Conservation (phyloP, 1,284 basidiomycete genomes). For the Tilletia horrida region DNA sequence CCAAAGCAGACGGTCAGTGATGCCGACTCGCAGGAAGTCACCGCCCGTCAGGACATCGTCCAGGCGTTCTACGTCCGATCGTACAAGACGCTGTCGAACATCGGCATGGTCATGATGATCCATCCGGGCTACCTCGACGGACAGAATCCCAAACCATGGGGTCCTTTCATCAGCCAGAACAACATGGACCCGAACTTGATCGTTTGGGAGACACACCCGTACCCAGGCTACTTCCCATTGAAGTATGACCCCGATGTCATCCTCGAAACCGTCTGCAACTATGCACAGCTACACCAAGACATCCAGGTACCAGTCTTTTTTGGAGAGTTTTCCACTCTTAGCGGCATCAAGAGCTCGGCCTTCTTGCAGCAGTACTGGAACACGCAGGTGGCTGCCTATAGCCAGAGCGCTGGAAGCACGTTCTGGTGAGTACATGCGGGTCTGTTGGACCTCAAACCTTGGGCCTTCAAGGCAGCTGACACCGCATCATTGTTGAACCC, state of each 20-base stretch:
- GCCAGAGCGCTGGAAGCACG: conserved; percentile 46
- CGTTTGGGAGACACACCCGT: conserved; percentile 50
- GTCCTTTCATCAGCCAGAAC: neutral
- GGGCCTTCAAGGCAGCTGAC: neutral
- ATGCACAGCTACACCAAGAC: conserved; percentile 20
- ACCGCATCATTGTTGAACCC: neutral
- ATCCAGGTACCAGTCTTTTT: conserved; percentile 39
- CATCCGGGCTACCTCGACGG: conserved; percentile 28
- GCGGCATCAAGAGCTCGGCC: conserved; percentile 27
- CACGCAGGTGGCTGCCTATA: conserved; percentile 44
- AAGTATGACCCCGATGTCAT: neutral
- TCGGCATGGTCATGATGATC: conserved; percentile 42
- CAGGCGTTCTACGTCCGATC: conserved; percentile 37
- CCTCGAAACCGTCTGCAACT: conserved; percentile 19
- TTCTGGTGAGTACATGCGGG: conserved; percentile 44
- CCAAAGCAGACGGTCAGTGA: conserved; percentile 22
- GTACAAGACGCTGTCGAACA: conserved; percentile 30
- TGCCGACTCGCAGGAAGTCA: neutral
- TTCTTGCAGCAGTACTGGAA: conserved; percentile 32
- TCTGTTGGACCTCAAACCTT: neutral
- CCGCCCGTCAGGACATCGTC: conserved; percentile 13
- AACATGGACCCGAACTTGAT: conserved; percentile 38
- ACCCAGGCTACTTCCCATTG: conserved; percentile 23
- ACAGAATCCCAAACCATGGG: neutral
- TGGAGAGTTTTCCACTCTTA: conserved; percentile 43